Conservation (phyloP, 108 stramenopile genomes). For the Fragilariopsis cylindrus region DNA sequence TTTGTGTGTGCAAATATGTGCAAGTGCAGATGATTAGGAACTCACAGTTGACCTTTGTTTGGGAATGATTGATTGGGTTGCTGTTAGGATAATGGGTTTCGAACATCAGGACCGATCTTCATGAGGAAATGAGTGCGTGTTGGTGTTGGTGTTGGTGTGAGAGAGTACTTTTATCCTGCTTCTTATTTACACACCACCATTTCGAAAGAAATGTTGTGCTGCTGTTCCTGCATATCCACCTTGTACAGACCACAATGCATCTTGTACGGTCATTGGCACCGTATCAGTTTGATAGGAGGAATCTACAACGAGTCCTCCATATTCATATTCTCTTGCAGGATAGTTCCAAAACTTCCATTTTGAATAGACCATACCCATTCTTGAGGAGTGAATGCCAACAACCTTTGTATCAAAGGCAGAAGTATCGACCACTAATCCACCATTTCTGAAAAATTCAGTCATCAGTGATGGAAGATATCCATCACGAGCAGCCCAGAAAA, state of each 20-base stretch:
- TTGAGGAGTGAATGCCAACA: conserved; percentile 30
- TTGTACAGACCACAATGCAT: conserved; percentile 43
- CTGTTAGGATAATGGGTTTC: neutral
- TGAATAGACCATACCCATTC: conserved; percentile 45
- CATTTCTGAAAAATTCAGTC: conserved; percentile 29
- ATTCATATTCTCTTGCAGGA: conserved; percentile 28
- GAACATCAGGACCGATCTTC: neutral
- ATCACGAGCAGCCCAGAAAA: conserved; percentile 42
- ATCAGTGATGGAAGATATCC: conserved; percentile 34
- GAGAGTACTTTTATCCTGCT: neutral
- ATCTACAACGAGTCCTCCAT: conserved; percentile 44
- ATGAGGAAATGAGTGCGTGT: too few relatives aligned
- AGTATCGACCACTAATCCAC: conserved; percentile 8
- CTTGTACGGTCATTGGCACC: conserved; percentile 43
- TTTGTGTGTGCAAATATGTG: too few relatives aligned
- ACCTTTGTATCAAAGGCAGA: conserved; percentile 9
- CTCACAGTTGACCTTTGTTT: too few relatives aligned
- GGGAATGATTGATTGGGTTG: too few relatives aligned
- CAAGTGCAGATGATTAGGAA: too few relatives aligned
- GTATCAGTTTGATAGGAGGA: neutral
- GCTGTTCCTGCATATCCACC: conserved; percentile 47
- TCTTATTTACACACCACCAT: conserved; percentile 49
- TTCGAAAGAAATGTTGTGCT: conserved; percentile 41
- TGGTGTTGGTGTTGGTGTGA: neutral
- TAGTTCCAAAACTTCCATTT: conserved; percentile 38